phyloP scores from a whole-genome alignment of 257 asterid species.

The Gentiana straminea region DNA sequence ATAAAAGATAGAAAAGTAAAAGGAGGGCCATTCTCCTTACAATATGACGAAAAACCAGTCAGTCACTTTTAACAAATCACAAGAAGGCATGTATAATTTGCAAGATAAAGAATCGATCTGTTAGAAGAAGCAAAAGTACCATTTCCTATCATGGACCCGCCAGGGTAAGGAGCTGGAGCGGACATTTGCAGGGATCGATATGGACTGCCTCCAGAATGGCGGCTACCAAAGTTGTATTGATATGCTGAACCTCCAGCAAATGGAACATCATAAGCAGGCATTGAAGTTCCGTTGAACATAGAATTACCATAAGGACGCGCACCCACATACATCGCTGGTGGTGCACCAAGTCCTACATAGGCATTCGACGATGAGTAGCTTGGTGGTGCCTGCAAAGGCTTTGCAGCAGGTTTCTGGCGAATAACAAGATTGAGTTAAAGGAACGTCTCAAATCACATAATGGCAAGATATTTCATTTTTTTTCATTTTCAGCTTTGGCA shows the following conservation, averaged over 20 bases:
- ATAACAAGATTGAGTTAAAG: neutral
- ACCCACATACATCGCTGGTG: constrained; percentile 74
- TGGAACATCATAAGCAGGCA: constrained; percentile 76
- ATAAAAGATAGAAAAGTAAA: too few relatives aligned
- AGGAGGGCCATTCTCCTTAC: too few relatives aligned
- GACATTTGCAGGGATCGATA: constrained; percentile 62
- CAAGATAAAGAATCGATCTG: too few relatives aligned
- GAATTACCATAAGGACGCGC: constrained; percentile 74
- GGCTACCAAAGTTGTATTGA: constrained; percentile 70
- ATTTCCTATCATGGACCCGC: constrained; percentile 62
- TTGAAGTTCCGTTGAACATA: constrained; percentile 53
- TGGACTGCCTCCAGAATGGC: constrained; percentile 73
- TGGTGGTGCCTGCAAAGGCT: constrained; percentile 60
- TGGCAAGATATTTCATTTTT: too few relatives aligned
- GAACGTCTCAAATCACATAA: too few relatives aligned
- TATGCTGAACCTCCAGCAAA: constrained; percentile 75
- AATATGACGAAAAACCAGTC: too few relatives aligned
- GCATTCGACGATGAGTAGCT: constrained; percentile 55
- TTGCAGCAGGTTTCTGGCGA: constrained; percentile 52
- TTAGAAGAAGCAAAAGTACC: constrained; percentile 24
- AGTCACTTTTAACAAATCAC: too few relatives aligned
- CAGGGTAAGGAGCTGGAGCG: constrained; percentile 60
- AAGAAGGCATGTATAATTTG: too few relatives aligned
- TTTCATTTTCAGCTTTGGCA: too few relatives aligned
- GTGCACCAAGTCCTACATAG: constrained; percentile 59